phyloP scores from a whole-genome alignment of 2,329 filamentous ascomycete species.

The Colletotrichum orbiculare region DNA sequence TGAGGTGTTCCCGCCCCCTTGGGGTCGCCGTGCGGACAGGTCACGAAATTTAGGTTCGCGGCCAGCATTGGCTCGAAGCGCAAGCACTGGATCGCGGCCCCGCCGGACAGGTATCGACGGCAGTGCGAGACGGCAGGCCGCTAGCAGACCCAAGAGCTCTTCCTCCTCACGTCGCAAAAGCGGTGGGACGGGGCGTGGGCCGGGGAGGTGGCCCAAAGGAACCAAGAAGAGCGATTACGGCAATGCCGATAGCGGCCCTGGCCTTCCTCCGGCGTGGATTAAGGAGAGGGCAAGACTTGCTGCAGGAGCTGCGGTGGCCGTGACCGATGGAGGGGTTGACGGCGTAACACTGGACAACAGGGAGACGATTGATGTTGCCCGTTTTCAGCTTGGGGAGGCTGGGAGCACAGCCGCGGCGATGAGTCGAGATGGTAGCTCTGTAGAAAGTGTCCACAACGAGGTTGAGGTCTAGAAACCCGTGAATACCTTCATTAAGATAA shows the following conservation, averaged over 20 bases:
- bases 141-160: slow-evolving; percentile 51
- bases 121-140: slow-evolving; percentile 39
- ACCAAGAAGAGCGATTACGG: slow-evolving; percentile 77
- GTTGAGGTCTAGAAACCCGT: neutral
- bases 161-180: slow-evolving; percentile 62
- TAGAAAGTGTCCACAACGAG: neutral
- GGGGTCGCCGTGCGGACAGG: slow-evolving; percentile 60
- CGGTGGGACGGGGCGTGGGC: slow-evolving; percentile 72
- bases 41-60: slow-evolving; percentile 55
- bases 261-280: slow-evolving; percentile 69
- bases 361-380: slow-evolving; percentile 35
- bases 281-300: slow-evolving; percentile 44
- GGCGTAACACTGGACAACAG: slow-evolving; percentile 37
- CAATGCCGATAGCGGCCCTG: slow-evolving; percentile 73
- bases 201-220: slow-evolving; percentile 74
- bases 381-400: slow-evolving; percentile 31
- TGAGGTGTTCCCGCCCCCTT: slow-evolving; percentile 78
- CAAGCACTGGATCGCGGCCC: slow-evolving; percentile 50
- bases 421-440: neutral
- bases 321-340: too few species aligned
- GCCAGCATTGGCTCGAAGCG: slow-evolving; percentile 49
- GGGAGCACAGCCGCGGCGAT: neutral
- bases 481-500: too few species aligned
- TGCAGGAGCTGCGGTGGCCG: slow-evolving; percentile 30
- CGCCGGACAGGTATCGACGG: slow-evolving; percentile 49